A percentile compares a stretch with the other conserved stretches of the same genome.
phyloP scores from a whole-genome alignment of 768 basidiomycete genomes.

The Termitomyces sp. region DNA sequence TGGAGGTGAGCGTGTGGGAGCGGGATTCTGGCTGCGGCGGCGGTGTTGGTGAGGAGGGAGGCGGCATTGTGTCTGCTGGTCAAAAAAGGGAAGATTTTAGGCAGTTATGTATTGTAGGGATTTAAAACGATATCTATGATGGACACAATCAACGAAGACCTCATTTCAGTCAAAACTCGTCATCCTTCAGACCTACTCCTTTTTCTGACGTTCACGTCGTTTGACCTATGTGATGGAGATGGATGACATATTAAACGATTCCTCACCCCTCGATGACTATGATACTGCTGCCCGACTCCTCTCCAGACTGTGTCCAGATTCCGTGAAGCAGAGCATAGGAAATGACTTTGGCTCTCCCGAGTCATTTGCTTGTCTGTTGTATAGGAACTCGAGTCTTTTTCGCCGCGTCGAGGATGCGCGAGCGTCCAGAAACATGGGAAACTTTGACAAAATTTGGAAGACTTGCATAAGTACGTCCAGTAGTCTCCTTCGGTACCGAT shows the following conservation, averaged over 20 bases:
- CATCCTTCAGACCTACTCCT: no score
- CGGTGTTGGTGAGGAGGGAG: no score
- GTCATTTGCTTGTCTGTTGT: background rate
- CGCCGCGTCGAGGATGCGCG: background rate
- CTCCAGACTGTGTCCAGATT: background rate
- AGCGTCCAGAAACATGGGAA: background rate
- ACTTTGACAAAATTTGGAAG: background rate
- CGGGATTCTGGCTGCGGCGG: no score
- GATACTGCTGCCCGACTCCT: background rate
- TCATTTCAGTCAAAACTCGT: no score
- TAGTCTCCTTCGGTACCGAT: background rate
- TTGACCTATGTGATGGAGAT: background rate
- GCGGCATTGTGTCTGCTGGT: no score
- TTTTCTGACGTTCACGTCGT: no score
- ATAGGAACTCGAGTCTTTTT: background rate
- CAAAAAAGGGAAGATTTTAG: no score
- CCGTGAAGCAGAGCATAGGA: background rate
- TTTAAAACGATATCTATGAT: no score
- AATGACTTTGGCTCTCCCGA: background rate
- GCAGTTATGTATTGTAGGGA: no score
- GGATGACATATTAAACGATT: background rate
- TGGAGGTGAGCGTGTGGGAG: no score
- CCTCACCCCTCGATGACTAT: background rate
- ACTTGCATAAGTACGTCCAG: background rate
- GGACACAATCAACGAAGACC: no score